Base-by-base conservation (phyloP, 148 eudicot species). In the Nepenthes mirabilis region DNA sequence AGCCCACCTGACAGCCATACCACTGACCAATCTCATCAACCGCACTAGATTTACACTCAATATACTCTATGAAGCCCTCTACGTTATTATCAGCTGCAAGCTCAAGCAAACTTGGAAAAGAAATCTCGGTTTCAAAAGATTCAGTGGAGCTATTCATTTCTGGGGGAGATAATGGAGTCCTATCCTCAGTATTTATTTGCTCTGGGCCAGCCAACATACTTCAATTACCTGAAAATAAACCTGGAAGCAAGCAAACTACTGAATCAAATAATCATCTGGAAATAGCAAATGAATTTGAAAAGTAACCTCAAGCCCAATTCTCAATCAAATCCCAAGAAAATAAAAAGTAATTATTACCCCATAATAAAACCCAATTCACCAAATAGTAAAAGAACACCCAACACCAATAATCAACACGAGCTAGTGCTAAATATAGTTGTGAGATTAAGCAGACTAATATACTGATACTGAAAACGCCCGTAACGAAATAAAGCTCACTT, bases 1-100 rank as follows among this genome's bases (percentile, higher is more conserved):
- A 60, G 62, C 78, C 78, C 56, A 58, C 62, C 34, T 71, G 76
- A n/a, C 74, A 68, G 47, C 81, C 73, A 55, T 80, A 80, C 84
- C 81, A 80, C n/a, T 73, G 55, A 11, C 84, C 84, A 58, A 70
- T 50, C 56, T 74, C 81, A 68, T 76, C 71, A n/a, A 80, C 61
- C 2, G 63, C 74, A 11, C 62, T 53, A 52, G 81, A 65, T 36
- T 74, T 74, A 14, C 34, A 43, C 52, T 52, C 68, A 65, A 74
- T 45, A 36, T n/a, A 61, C 40, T 62, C 61, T 61, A 73, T 74
- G 54, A 80, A 76, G 43, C 76, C 74, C 58, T 70, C 71, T 1
- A 74, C 69, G 58, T 80, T 74, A 56, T 80, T 74, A 62, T 68
- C 72, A 32, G 84, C 81, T 0, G 75, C 84, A 65, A 73, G 67